Base-by-base conservation (phyloP, 805 yeast species). In the Pichia exigua region DNA sequence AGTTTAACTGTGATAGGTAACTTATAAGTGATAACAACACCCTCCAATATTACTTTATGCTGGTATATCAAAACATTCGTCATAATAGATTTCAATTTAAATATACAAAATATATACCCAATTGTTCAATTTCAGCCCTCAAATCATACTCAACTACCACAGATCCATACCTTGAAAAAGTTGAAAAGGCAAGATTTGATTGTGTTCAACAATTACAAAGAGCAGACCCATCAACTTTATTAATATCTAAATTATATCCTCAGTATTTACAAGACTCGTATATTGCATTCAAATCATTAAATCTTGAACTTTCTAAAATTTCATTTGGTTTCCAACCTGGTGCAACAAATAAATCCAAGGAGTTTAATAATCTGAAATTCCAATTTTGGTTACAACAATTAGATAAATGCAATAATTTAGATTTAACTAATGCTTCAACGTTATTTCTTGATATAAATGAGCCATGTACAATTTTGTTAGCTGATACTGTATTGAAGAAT, bases 371-470 rank as follows among this genome's bases (percentile, higher is more conserved):
- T 65, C 51, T 86, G 61, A 81, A 85, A 59, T 79, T 85, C 63
- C 81, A 82, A 58, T 85, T 84, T 64, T 88, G 95, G 95, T 74
- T 80, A 54, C 85, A 84, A 47, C 71, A 77, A 53, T 52, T 87
- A 8, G 71, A 73, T 40, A 73, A 72, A 53, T 71, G 81, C 9
- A 74, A 75, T 55, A 60, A 68, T 13, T 57, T 51, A 5, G 61
- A 67, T 10, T 57, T 45, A 4, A 30, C 28, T 0, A 48, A 43
- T 18, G 57, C 30, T 41, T 66, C 56, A 72, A 73, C 4, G 40
- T 52, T 27, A 53, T 64, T 39, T 70, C 66, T 17, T 59, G 67
- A 44, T 67, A 69, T 54, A 10, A 52, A 46, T 68, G 89, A 83
- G 57, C 92, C 95, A 1, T 77, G 81, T 7, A 79, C 81, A 3